Conservation (phyloP, 257 asterid genomes). For the Verbascum thapsus region DNA sequence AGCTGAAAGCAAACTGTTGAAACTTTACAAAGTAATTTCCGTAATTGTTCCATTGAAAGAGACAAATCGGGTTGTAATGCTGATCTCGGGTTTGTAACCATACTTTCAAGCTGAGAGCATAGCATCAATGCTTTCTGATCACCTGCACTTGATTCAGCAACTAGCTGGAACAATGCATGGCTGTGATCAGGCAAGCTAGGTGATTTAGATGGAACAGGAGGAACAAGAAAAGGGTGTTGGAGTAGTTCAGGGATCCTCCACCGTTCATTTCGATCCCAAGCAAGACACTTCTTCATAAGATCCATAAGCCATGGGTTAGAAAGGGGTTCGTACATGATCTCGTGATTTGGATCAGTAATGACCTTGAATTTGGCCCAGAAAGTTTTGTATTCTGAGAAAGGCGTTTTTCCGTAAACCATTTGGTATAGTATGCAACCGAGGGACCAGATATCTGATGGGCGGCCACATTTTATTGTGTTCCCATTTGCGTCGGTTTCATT, state of each 20-base stretch:
- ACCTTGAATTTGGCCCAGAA: slow-evolving; percentile 99
- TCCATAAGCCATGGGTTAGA: slow-evolving; percentile 92
- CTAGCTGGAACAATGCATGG: slow-evolving; percentile 47
- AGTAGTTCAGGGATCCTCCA: slow-evolving; percentile 92
- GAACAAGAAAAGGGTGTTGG: slow-evolving; percentile 94
- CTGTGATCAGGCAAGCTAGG: slow-evolving; percentile 35
- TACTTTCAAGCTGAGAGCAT: slow-evolving; percentile 60
- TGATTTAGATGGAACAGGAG: slow-evolving; percentile 62
- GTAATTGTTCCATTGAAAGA: slow-evolving; percentile 44
- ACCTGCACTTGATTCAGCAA: slow-evolving; percentile 46
- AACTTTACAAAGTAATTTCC: slow-evolving; percentile 53
- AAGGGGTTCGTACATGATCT: slow-evolving; percentile 68
- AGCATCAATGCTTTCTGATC: slow-evolving; percentile 47
- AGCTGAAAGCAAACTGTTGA: slow-evolving; percentile 63
- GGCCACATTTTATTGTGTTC: slow-evolving; percentile 90
- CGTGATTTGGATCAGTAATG: slow-evolving; percentile 84
- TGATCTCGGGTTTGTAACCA: slow-evolving; percentile 51
- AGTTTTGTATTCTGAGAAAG: slow-evolving; percentile 86
- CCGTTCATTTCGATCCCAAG: slow-evolving; percentile 88
- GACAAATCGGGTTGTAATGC: slow-evolving; percentile 31
- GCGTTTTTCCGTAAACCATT: slow-evolving; percentile 97
- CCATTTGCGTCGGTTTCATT: slow-evolving; percentile 90
- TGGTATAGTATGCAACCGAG: slow-evolving; percentile 98
- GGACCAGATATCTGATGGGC: slow-evolving; percentile 97
- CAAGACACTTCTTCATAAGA: slow-evolving; percentile 93